phyloP scores from a whole-genome alignment of 75 land plant species.

The Ceratopteris richardii region DNA sequence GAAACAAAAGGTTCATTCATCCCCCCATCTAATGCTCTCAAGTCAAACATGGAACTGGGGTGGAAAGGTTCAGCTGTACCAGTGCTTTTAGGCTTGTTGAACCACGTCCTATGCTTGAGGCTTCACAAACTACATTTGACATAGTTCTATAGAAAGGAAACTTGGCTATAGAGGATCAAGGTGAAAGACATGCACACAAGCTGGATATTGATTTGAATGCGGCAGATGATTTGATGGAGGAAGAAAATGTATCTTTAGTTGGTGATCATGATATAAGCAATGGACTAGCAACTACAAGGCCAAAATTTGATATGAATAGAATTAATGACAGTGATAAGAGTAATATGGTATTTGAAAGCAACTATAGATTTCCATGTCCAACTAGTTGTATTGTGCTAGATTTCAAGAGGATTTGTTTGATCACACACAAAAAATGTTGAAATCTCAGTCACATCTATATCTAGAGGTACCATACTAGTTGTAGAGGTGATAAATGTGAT shows the following conservation, averaged over 20 bases:
- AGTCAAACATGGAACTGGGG: slow-evolving; percentile 21
- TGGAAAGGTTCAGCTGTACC: slow-evolving; percentile 41
- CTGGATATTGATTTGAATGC: slow-evolving; percentile 34
- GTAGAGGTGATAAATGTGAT: slow-evolving; percentile 12
- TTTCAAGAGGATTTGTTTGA: slow-evolving; percentile 13
- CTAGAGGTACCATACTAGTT: slow-evolving; percentile 8
- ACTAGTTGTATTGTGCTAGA: slow-evolving; percentile 18
- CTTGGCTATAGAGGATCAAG: background rate
- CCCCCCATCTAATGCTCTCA: slow-evolving; percentile 21
- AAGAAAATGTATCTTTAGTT: background rate
- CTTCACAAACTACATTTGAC: slow-evolving; percentile 16
- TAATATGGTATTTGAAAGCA: slow-evolving; percentile 13
- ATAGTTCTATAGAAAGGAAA: background rate
- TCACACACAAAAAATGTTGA: slow-evolving; percentile 1
- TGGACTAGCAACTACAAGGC: slow-evolving; percentile 10
- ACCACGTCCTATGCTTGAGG: slow-evolving; percentile 24
- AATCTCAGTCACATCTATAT: background rate
- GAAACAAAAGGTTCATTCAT: slow-evolving; percentile 34
- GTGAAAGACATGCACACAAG: slow-evolving; percentile 4
- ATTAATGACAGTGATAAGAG: slow-evolving; percentile 37
- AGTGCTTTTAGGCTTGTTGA: slow-evolving; percentile 42
- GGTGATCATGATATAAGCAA: background rate
- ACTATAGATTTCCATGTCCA: background rate
- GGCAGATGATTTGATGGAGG: slow-evolving; percentile 25
- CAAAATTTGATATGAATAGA: slow-evolving; percentile 29